A percentile compares a stretch with the other conserved stretches of the same genome.
Evolutionary conservation across 2,329 filamentous ascomycete species (phyloP).

Genomic region (Aspergillus texensis): DNA sequence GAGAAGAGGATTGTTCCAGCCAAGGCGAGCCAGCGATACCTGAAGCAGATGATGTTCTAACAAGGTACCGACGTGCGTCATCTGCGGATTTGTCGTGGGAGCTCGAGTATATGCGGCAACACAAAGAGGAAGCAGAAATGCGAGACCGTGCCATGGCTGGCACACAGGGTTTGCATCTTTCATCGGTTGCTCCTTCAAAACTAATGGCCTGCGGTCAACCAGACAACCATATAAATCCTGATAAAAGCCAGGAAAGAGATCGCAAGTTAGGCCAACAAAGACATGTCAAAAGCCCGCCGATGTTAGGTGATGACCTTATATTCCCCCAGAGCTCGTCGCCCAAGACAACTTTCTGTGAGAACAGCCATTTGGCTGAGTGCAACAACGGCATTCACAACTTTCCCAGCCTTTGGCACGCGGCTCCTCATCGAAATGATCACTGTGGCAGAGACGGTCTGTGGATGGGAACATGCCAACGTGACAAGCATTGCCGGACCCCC

Average conservation of each 20-base stretch:
- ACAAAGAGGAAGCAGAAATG: constrained; percentile 67
- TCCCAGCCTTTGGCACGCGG: constrained; percentile 75
- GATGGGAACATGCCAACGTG: constrained; percentile 45
- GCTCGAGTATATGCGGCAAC: constrained; percentile 77
- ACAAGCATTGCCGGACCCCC: constrained; percentile 16
- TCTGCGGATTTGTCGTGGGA: constrained; percentile 65
- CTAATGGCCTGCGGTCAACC: constrained; percentile 4
- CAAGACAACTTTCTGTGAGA: constrained; percentile 80
- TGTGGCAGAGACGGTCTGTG: constrained; percentile 41
- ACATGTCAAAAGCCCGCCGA: constrained; percentile 71
- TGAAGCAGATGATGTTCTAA: background rate
- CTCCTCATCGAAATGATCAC: constrained; percentile 55
- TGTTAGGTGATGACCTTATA: constrained; percentile 79
- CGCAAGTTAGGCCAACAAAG: constrained; percentile 55
- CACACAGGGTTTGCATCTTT: constrained; percentile 35
- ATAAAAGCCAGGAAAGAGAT: constrained; percentile 24
- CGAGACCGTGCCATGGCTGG: constrained; percentile 37
- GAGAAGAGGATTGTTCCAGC: constrained; percentile 36
- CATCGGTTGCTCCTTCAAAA: constrained; percentile 27
- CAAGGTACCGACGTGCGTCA: constrained; percentile 44
- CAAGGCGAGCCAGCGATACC: constrained; percentile 26
- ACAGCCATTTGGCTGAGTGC: constrained; percentile 64
- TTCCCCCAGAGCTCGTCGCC: constrained; percentile 85
- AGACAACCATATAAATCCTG: constrained; percentile 12
- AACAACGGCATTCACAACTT: constrained; percentile 53